phyloP scores from a whole-genome alignment of 768 basidiomycete genomes.

The Saitozyma sp. region DNA sequence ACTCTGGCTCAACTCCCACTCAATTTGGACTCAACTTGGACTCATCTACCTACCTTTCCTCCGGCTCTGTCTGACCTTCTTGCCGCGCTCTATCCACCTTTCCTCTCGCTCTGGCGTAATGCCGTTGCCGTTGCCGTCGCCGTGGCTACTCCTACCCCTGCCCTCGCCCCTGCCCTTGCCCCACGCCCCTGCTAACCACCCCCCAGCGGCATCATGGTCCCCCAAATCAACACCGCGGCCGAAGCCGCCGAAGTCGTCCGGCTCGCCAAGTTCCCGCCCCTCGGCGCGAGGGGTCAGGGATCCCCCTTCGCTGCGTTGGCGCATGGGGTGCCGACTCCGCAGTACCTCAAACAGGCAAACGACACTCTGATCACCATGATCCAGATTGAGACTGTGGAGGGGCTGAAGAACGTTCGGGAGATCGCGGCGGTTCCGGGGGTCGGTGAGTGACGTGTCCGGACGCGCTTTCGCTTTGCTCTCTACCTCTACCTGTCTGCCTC shows the following conservation, averaged over 20 bases:
- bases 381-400: conserved; percentile 66
- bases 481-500: too few relatives aligned
- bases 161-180: background rate
- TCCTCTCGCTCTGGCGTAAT: background rate
- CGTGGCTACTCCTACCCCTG: too few relatives aligned
- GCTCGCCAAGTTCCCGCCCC: conserved; percentile 29
- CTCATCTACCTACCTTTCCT: conserved; percentile 10
- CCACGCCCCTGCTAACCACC: too few relatives aligned
- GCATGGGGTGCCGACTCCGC: conserved; percentile 21
- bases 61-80: too few relatives aligned
- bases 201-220: conserved; percentile 12
- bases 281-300: conserved; percentile 18
- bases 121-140: too few relatives aligned
- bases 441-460: background rate
- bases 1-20: too few relatives aligned
- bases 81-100: too few relatives aligned
- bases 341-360: conserved; percentile 56
- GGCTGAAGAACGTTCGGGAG: conserved; percentile 60
- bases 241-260: conserved; percentile 22
- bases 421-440: conserved; percentile 63
- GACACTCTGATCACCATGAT: conserved; percentile 62
- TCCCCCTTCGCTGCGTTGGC: conserved; percentile 18
- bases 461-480: too few relatives aligned
- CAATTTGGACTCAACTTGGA: too few relatives aligned
- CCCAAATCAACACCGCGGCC: conserved; percentile 26